Evolutionary conservation across 352 stramenopile species (phyloP).

Genomic region (Pythium grandisporangium): DNA sequence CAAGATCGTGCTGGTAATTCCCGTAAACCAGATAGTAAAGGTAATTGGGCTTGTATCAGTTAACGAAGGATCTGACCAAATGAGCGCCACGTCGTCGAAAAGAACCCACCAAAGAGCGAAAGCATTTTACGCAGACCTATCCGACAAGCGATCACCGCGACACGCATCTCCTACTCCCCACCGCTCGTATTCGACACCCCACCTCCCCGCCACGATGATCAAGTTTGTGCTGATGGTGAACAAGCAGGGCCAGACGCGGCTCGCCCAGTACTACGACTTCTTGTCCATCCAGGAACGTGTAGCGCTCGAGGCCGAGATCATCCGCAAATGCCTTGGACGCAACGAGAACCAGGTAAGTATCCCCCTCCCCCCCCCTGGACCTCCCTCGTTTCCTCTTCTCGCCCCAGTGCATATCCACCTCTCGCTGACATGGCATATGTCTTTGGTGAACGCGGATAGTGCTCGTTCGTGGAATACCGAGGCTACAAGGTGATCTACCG

Average conservation of each 20-base stretch:
- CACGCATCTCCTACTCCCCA: neutral
- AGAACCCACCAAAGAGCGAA: too few relatives aligned
- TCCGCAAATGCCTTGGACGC: constrained; percentile 97
- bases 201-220: constrained; percentile 76
- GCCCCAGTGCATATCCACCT: too few relatives aligned
- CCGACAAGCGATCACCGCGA: neutral
- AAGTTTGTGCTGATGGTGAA: constrained; percentile 97
- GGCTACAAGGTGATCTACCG: constrained; percentile 99
- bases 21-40: too few relatives aligned
- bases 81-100: too few relatives aligned
- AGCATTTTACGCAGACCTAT: too few relatives aligned
- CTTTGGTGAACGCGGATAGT: constrained; percentile 83
- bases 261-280: constrained; percentile 99
- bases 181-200: too few relatives aligned
- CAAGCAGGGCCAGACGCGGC: constrained; percentile 99
- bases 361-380: too few relatives aligned
- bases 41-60: too few relatives aligned
- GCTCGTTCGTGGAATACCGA: constrained; percentile 99
- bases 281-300: constrained; percentile 97
- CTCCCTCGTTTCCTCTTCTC: too few relatives aligned
- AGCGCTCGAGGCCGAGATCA: constrained; percentile 98
- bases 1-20: too few relatives aligned
- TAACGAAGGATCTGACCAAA: too few relatives aligned
- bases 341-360: constrained; percentile 92
- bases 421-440: too few relatives aligned